Evolutionary conservation across 768 basidiomycete genomes (phyloP), one percentile per base, ranked within the genome.

Genomic region (Boletus sp.): DNA sequence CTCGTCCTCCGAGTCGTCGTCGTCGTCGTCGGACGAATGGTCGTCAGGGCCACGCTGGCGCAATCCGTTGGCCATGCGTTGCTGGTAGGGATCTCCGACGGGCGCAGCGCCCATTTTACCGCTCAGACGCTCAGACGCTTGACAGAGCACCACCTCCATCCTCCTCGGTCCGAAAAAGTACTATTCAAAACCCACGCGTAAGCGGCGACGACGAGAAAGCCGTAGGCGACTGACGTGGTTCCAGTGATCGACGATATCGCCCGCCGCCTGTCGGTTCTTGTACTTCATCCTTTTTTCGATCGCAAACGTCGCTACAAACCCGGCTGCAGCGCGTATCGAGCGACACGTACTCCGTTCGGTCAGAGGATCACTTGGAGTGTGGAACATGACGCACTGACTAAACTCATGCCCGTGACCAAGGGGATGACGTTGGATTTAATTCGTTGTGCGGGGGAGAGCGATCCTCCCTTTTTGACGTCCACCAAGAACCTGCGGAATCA

Each of bases 131-230:
- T 71, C 64, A 6, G 66, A 55, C 4, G 57, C 70, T 52, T 73
- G 71, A 24, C 70, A 64, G 0, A 82, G 71, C 54, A 75, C 68
- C 32, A 74, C 72, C n/a, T 80, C 74, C 60, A 82, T 73, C 56
- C 66, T 60, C 12, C 81, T 75, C 12, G 76, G 77, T 42, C 75
- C 73, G 55, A 82, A 82, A 71, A 81, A 82, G 67, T 76, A 72
- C 81, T 82, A 45, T 46, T 18, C 7, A 18, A 1, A 17, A 46
- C 36, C 10, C 5, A 4, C 14, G 28, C 2, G 24, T 32, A 4
- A 60, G 32, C 20, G n/a, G 39, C 3, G 10, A 20, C 8, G 12
- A 39, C 28, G 18, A 1, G 35, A 10, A n/a, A 20, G 9, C 12
- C 10, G n/a, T 3, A 15, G 24, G 44, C 35, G 5, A 66, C 68